phyloP scores from a whole-genome alignment of 2,329 filamentous ascomycete species.

The Ophiostoma perfectum region DNA sequence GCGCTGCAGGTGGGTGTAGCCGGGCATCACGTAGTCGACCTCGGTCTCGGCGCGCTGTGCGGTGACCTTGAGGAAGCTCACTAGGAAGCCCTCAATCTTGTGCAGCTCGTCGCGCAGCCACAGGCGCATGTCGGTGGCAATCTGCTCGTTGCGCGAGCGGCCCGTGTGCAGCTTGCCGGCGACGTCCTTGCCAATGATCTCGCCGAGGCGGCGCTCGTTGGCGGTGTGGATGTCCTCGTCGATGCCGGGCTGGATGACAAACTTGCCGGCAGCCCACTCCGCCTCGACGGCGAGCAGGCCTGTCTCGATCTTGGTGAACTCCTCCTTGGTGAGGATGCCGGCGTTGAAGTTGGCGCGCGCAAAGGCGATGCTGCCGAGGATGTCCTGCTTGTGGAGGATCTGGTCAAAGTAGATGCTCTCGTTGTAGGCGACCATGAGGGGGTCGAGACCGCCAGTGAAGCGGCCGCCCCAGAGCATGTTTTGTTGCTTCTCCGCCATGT shows the following conservation, averaged over 20 bases:
- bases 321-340: conserved; percentile 65
- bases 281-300: conserved; percentile 57
- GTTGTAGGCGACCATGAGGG: conserved; percentile 83
- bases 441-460: conserved; percentile 68
- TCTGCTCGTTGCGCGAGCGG: conserved; percentile 83
- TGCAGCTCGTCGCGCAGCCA: conserved; percentile 75
- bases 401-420: conserved; percentile 74
- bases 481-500: conserved; percentile 34
- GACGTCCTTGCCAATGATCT: conserved; percentile 79
- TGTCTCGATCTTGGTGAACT: conserved; percentile 68
- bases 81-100: conserved; percentile 62
- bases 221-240: conserved; percentile 63
- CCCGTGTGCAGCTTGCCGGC: conserved; percentile 87
- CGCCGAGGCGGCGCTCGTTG: conserved; percentile 67
- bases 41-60: conserved; percentile 65
- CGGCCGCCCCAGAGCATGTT: conserved; percentile 44
- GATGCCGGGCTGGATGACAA: conserved; percentile 47
- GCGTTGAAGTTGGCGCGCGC: conserved; percentile 71
- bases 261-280: conserved; percentile 49
- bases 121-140: conserved; percentile 83
- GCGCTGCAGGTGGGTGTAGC: conserved; percentile 82
- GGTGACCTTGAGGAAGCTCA: conserved; percentile 64
- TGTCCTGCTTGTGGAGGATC: conserved; percentile 72
- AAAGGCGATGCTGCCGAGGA: conserved; percentile 73
- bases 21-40: conserved; percentile 75